These are phyloP conservation scores for Ramalina intermedia DNA, from an alignment of 495 filamentous ascomycete species.

Conservation along the genomic window DNA sequence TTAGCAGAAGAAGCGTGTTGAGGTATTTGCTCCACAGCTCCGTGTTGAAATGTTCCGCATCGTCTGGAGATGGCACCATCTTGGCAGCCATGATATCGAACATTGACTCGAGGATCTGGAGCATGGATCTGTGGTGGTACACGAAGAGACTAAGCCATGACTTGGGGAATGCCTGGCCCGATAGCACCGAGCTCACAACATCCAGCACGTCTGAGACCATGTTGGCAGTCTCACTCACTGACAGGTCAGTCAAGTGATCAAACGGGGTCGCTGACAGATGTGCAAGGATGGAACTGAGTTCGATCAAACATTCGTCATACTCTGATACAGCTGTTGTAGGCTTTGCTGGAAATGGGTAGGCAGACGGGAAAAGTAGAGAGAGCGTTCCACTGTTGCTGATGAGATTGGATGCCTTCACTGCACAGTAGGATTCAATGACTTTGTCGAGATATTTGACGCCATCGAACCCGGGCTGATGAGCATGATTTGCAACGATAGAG, in stretches of 20 bases:
- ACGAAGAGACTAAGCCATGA: conserved; percentile 88
- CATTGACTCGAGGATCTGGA: conserved; percentile 77
- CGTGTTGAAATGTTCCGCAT: conserved; percentile 85
- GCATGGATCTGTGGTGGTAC: conserved; percentile 83
- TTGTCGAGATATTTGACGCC: conserved; percentile 81
- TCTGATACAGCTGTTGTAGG: conserved; percentile 41
- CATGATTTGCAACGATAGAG: conserved; percentile 74
- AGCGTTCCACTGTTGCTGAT: conserved; percentile 52
- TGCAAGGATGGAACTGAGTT: conserved; percentile 76
- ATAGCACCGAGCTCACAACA: conserved; percentile 76
- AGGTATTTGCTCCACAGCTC: conserved; percentile 92
- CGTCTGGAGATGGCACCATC: conserved; percentile 74
- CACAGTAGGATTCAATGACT: conserved; percentile 76
- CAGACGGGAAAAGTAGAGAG: conserved; percentile 75
- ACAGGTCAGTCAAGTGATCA: conserved; percentile 37
- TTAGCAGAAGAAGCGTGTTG: conserved; percentile 71
- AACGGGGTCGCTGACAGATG: conserved; percentile 58
- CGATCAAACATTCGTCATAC: conserved; percentile 83
- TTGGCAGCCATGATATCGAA: conserved; percentile 60
- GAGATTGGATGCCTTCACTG: conserved; percentile 49
- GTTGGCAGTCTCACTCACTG: conserved; percentile 45
- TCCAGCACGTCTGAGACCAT: conserved; percentile 63
- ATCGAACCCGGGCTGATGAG: conserved; percentile 61
- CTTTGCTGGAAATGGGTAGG: conserved; percentile 78
- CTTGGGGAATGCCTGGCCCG: conserved; percentile 78